phyloP scores from a whole-genome alignment of 2,329 filamentous ascomycete genomes.

The Neofusicoccum umdonicola region DNA sequence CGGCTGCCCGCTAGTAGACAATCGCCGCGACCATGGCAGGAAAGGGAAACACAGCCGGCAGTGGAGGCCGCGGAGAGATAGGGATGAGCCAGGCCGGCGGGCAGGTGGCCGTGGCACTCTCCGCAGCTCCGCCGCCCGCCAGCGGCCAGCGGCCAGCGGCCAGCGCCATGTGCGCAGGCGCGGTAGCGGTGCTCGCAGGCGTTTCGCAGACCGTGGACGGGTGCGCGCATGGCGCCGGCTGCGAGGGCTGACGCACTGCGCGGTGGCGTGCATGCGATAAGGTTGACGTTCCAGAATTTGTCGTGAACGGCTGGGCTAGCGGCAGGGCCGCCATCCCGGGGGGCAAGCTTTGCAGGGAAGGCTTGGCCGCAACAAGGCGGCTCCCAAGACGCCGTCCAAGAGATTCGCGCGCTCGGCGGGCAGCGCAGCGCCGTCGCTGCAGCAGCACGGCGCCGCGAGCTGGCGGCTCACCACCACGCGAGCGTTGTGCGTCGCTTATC shows the following conservation, averaged over 20 bases:
- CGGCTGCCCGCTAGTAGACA: not conserved
- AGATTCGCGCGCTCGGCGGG: not conserved
- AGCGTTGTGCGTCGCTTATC: conserved; percentile 8
- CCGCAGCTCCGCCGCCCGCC: too few species aligned
- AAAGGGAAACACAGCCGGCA: conserved; percentile 7
- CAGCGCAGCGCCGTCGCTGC: not conserved
- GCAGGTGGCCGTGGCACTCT: too few species aligned
- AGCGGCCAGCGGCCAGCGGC: too few species aligned
- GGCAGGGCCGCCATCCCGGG: not conserved
- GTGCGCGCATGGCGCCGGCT: not conserved
- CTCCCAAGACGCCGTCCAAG: not conserved
- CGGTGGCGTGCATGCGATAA: conserved; percentile 9
- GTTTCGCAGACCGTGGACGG: too few species aligned
- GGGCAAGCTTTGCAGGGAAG: conserved; percentile 8
- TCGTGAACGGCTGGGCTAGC: not conserved
- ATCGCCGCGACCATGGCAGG: not conserved
- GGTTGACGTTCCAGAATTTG: conserved; percentile 5
- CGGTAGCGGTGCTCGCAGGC: too few species aligned
- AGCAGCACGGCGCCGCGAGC: not conserved
- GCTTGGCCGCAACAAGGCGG: not conserved
- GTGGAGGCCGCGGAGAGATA: conserved; percentile 3
- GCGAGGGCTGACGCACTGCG: not conserved
- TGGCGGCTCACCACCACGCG: not conserved
- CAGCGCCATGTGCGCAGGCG: too few species aligned
- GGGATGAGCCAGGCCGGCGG: conserved; percentile 4